These are phyloP conservation scores for Phyllosticta paracitricarpa DNA, from an alignment of 2,329 filamentous ascomycete species.

Conservation along the genomic window DNA sequence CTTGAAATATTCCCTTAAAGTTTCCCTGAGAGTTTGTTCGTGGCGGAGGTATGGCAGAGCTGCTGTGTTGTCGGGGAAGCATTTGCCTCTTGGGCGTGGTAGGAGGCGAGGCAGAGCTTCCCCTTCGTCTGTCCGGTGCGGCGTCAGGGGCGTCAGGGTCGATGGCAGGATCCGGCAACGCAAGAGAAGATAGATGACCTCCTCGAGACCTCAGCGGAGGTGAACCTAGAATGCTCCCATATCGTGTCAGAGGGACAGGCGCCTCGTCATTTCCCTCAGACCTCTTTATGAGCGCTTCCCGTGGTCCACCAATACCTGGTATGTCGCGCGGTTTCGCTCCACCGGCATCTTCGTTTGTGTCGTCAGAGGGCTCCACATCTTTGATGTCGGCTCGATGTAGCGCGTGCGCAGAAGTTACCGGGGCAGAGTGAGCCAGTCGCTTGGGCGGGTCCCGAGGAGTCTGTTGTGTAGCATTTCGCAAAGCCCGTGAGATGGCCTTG, in stretches of 20 bases:
- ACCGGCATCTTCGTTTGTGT: conserved; percentile 11
- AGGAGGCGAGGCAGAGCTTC: conserved; percentile 17
- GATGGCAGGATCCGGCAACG: conserved; percentile 53
- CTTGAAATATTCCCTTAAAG: conserved; percentile 29
- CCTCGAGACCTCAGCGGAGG: conserved; percentile 1
- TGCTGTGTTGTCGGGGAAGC: conserved; percentile 18
- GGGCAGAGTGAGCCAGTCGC: background rate
- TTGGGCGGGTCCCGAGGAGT: conserved; percentile 28
- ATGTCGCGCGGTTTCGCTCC: conserved; percentile 10
- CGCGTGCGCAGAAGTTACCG: conserved; percentile 14
- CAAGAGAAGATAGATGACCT: conserved; percentile 39
- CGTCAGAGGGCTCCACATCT: conserved; percentile 14
- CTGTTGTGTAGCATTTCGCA: conserved; percentile 47
- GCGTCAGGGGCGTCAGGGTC: conserved; percentile 27
- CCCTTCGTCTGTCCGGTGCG: conserved; percentile 9
- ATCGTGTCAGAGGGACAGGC: conserved; percentile 35
- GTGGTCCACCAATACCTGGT: conserved; percentile 13
- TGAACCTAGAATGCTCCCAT: conserved; percentile 52
- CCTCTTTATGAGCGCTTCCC: conserved; percentile 7
- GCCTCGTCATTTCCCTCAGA: conserved; percentile 5
- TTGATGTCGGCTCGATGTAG: conserved; percentile 18
- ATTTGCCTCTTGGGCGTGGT: conserved; percentile 4
- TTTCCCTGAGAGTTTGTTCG: conserved; percentile 18
- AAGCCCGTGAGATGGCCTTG: conserved; percentile 67
- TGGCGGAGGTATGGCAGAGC: conserved; percentile 25